A percentile compares a stretch with the other conserved stretches of the same genome.
These are phyloP conservation scores for Solanum pimpinellifolium DNA, from an alignment of 257 asterid genomes.

Conservation along the genomic window DNA sequence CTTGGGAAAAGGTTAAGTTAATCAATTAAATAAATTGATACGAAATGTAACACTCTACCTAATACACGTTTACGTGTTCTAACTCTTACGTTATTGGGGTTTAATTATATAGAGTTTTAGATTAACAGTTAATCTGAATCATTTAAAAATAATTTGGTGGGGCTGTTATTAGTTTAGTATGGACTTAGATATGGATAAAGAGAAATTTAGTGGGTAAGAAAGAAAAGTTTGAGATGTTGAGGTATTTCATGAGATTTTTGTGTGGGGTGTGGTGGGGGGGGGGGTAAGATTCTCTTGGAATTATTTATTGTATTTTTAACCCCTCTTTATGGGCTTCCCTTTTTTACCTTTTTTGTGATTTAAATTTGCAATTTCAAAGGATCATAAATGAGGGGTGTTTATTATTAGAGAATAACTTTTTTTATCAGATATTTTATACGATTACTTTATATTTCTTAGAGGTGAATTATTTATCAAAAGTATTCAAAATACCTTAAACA, in stretches of 20 bases:
- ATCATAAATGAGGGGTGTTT: too few species aligned
- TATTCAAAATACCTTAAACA: too few species aligned
- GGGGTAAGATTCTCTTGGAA: too few species aligned
- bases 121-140: not conserved
- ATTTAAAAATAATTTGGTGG: not conserved
- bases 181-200: not conserved
- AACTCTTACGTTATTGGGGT: not conserved
- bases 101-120: not conserved
- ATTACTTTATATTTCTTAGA: not conserved
- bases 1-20: not conserved
- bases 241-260: not conserved
- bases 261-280: too few species aligned
- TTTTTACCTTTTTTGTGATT: too few species aligned
- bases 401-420: not conserved
- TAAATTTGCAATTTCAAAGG: not conserved
- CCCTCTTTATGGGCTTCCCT: too few species aligned
- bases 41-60: not conserved
- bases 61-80: not conserved
- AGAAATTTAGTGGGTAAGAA: not conserved
- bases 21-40: not conserved
- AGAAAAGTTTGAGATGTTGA: not conserved
- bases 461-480: too few species aligned
- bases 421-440: not conserved
- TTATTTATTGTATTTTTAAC: too few species aligned
- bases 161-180: not conserved